A percentile compares a stretch with the other conserved stretches of the same genome.
phyloP scores from a whole-genome alignment of 2,329 filamentous ascomycete genomes.

The Cladosporium austrohemisphaericum region DNA sequence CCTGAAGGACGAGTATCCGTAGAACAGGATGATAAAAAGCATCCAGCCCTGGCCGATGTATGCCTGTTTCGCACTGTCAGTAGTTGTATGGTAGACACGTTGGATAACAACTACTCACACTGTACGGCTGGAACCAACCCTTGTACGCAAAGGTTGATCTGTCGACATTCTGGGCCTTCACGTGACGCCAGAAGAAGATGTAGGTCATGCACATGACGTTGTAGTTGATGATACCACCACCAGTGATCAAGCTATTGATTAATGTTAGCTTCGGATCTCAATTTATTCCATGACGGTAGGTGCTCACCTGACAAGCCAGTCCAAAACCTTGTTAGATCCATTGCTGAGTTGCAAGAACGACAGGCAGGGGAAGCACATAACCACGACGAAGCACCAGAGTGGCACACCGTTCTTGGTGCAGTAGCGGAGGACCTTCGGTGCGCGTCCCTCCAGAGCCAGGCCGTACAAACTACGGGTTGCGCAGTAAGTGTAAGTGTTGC shows the following conservation, averaged over 20 bases:
- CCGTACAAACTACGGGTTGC: conserved; percentile 52
- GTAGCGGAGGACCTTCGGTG: conserved; percentile 54
- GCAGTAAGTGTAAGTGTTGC: conserved; percentile 55
- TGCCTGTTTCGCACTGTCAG: conserved; percentile 19
- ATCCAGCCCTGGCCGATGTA: conserved; percentile 32
- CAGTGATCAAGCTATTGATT: conserved; percentile 47
- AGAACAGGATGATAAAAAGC: conserved; percentile 43
- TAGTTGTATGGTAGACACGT: background rate
- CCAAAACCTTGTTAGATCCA: conserved; percentile 30
- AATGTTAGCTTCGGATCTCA: background rate
- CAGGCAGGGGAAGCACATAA: conserved; percentile 39
- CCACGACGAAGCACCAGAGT: conserved; percentile 54
- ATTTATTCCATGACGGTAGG: too few species aligned
- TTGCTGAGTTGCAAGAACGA: conserved; percentile 33
- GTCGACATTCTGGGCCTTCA: conserved; percentile 49
- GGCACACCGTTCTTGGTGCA: conserved; percentile 60
- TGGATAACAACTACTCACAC: conserved; percentile 28
- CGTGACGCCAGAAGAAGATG: conserved; percentile 55
- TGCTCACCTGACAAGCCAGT: conserved; percentile 43
- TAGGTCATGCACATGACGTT: conserved; percentile 59
- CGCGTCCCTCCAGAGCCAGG: conserved; percentile 51
- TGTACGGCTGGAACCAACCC: conserved; percentile 55
- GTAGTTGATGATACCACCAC: conserved; percentile 60
- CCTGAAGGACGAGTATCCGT: conserved; percentile 53
- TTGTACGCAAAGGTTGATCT: conserved; percentile 55